A percentile compares a stretch with the other conserved stretches of the same genome.
Conservation (phyloP, 176 grass and related monocot species). For the Olyra latifolia region DNA sequence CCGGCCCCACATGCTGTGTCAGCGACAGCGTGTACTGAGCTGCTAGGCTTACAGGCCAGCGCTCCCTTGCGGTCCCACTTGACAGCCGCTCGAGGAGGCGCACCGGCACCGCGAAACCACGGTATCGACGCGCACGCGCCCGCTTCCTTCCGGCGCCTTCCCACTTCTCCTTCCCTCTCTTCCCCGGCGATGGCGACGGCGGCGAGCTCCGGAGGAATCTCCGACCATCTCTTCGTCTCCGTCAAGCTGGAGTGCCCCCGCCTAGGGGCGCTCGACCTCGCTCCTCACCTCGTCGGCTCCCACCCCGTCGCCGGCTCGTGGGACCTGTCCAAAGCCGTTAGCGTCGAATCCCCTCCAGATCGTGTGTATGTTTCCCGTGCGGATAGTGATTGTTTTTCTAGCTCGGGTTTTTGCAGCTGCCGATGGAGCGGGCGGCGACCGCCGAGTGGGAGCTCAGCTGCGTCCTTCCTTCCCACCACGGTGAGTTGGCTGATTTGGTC, state of each 20-base stretch:
- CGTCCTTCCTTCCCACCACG: slow-evolving; percentile 68
- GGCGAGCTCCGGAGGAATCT: slow-evolving; percentile 38
- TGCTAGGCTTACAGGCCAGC: neutral
- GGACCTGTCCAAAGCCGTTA: slow-evolving; percentile 79
- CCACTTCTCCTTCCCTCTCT: neutral
- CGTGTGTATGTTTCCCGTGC: neutral
- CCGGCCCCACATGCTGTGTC: neutral
- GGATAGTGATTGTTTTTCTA: neutral
- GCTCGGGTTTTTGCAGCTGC: slow-evolving; percentile 40
- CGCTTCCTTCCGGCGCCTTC: slow-evolving; percentile 33
- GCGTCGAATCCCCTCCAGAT: slow-evolving; percentile 21
- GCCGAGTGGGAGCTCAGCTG: slow-evolving; percentile 87
- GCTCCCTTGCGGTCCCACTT: slow-evolving; percentile 20
- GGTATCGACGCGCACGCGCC: slow-evolving; percentile 1
- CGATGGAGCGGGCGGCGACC: slow-evolving; percentile 62
- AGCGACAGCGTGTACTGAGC: neutral
- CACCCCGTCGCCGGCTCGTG: slow-evolving; percentile 70
- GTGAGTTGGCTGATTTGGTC: slow-evolving; percentile 43
- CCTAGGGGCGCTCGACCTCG: slow-evolving; percentile 52
- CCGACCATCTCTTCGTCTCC: slow-evolving; percentile 72
- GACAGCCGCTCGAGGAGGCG: slow-evolving; percentile 8
- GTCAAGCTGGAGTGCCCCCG: slow-evolving; percentile 70
- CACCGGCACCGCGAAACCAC: neutral
- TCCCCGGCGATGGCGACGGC: slow-evolving; percentile 59
- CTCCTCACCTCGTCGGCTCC: slow-evolving; percentile 78